Evolutionary conservation across 495 filamentous ascomycete species (phyloP), one percentile per base, ranked within the genome.

Genomic region (Xylaria venustula): DNA sequence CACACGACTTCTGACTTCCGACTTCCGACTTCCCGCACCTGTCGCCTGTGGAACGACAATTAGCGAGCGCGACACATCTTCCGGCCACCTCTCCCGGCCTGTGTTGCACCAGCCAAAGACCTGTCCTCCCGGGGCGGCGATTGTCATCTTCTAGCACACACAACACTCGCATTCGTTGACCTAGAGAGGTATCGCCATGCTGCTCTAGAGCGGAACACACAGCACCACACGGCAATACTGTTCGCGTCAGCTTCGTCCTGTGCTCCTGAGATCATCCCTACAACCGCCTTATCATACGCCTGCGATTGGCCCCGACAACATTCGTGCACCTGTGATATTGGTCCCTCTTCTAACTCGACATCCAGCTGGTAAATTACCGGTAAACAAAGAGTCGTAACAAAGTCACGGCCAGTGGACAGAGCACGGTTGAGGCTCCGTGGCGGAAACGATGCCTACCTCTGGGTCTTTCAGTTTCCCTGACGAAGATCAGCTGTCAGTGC

Each of bases 391-490:
- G n/a, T n/a, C n/a, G n/a, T n/a, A n/a, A n/a, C n/a, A n/a, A n/a
- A n/a, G n/a, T n/a, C n/a, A n/a, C n/a, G n/a, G n/a, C n/a, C n/a
- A 34, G 11, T 5, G 11, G 30, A 34, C 30, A 5, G 11, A 34
- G 41, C 41, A 23, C 23, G 19, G 53, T 26, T 15, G 53, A 19
- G 22, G 41, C 25, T 28, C 20, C 17, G 17, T 41, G 15, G 12
- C 22, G 19, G 22, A 25, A 59, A 15, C 9, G 57, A 71, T 71
- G 68, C 54, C 66, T 60, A 48, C 28, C 47, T 26, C 61, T 45
- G 63, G 51, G n/a, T 60, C 62, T 34, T 50, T 68, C 28, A 25
- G 42, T 28, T 62, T 66, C 19, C 57, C 20, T 25, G 58, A 61
- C 26, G 60, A 57, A 42, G 66, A 67, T 36, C 57, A 47, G n/a